Percentiles rank a stretch among this genome's conserved stretches.
Conservation (phyloP, 2,329 filamentous ascomycete genomes). For the Chrysosporium queenslandicum region DNA sequence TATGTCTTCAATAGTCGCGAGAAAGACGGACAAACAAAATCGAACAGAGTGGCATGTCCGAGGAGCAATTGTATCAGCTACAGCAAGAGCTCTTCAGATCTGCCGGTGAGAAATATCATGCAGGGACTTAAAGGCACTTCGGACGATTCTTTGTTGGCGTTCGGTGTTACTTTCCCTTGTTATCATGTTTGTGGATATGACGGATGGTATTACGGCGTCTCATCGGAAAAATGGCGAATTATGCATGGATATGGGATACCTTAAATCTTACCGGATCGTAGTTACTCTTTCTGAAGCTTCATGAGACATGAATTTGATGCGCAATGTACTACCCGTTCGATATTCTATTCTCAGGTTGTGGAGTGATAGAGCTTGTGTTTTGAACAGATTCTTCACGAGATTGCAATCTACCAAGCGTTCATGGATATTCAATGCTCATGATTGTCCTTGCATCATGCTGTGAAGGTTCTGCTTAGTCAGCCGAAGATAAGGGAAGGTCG, state of each 20-base stretch:
- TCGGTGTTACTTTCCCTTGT: neutral
- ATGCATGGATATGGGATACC: constrained; percentile 1
- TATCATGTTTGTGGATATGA: neutral
- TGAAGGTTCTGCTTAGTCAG: neutral
- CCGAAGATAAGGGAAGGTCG: constrained; percentile 2
- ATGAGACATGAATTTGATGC: neutral
- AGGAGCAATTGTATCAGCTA: constrained; percentile 78
- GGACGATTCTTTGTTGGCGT: neutral
- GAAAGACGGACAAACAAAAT: constrained; percentile 98
- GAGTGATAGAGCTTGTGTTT: no score
- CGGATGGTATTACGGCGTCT: neutral
- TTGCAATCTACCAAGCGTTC: no score
- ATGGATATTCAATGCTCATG: no score
- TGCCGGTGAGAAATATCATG: constrained; percentile 62
- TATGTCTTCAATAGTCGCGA: constrained; percentile 73
- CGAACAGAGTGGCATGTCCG: constrained; percentile 81
- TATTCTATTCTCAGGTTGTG: no score
- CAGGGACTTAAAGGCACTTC: constrained; percentile 22
- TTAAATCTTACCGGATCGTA: neutral
- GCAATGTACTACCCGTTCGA: neutral
- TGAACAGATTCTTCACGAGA: no score
- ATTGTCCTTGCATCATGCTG: no score
- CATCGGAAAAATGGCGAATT: neutral
- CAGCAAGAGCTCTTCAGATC: constrained; percentile 87
- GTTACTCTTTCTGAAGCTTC: neutral